These are phyloP conservation scores for Endogone sp. DNA, from an alignment of 192 early-diverging fungal genomes.

Conservation along the genomic window DNA sequence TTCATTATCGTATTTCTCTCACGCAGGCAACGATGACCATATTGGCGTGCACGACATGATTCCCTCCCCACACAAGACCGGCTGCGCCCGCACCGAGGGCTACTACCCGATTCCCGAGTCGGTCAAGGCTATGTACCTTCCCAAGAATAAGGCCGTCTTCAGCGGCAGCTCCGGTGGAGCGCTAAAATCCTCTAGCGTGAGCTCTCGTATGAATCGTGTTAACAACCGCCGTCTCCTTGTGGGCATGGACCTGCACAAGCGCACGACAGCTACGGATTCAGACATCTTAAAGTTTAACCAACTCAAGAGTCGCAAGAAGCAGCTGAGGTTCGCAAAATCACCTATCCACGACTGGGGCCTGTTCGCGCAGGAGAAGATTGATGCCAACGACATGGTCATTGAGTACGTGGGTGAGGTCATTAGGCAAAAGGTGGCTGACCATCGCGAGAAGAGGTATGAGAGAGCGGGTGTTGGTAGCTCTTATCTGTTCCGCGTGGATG, in stretches of 20 bases:
- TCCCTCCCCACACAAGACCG: conserved; percentile 27
- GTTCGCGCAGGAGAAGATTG: conserved; percentile 94
- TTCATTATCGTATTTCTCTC: not conserved
- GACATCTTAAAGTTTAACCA: conserved; percentile 91
- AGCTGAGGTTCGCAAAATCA: conserved; percentile 87
- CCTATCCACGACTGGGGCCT: conserved; percentile 98
- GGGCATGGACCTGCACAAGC: conserved; percentile 59
- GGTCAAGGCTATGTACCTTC: conserved; percentile 64
- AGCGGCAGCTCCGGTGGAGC: conserved; percentile 27
- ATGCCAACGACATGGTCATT: conserved; percentile 92
- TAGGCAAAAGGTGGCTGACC: conserved; percentile 90
- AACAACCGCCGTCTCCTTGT: conserved; percentile 55
- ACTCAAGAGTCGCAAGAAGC: conserved; percentile 87
- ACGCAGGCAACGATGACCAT: conserved; percentile 6
- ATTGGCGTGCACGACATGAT: conserved; percentile 4
- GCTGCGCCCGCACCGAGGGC: conserved; percentile 81
- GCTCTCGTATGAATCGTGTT: conserved; percentile 65
- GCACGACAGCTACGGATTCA: conserved; percentile 33
- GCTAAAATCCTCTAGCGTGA: conserved; percentile 23
- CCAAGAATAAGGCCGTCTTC: conserved; percentile 34
- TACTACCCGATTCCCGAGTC: conserved; percentile 64
- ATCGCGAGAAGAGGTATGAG: conserved; percentile 92
- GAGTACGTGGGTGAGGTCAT: conserved; percentile 98
- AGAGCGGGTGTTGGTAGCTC: conserved; percentile 88
- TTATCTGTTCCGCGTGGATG: conserved; percentile 96